Conservation (phyloP, 768 basidiomycete species). For the Tulasnella sp. region DNA sequence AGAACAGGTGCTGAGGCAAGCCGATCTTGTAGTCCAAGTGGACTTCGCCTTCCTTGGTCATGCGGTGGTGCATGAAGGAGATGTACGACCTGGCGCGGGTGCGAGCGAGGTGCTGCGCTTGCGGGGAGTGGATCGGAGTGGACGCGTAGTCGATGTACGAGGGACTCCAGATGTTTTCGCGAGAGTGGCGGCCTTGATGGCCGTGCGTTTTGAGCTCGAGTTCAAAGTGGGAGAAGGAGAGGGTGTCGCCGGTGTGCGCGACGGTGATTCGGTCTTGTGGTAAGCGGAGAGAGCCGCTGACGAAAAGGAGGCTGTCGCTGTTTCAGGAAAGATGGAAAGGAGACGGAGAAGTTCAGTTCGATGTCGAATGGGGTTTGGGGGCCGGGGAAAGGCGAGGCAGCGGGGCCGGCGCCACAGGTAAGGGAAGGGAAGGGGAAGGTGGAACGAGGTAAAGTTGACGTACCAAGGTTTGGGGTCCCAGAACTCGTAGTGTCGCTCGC, state of each 20-base stretch:
- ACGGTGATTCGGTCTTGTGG: constrained; percentile 11
- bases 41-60: background rate
- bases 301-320: constrained; percentile 22
- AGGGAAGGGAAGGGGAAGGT: too few relatives aligned
- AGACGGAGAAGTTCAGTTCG: constrained; percentile 5
- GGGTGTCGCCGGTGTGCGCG: background rate
- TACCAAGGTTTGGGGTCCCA: constrained; percentile 28
- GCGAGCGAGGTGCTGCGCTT: constrained; percentile 24
- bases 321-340: background rate
- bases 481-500: constrained; percentile 29
- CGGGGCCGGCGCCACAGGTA: constrained; percentile 15
- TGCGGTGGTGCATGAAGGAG: constrained; percentile 15
- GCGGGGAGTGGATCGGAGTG: constrained; percentile 15
- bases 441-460: background rate
- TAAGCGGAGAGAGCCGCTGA: constrained; percentile 9
- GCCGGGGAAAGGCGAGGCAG: background rate
- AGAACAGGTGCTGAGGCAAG: constrained; percentile 24
- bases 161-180: constrained; percentile 33
- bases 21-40: constrained; percentile 24
- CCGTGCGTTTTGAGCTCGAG: constrained; percentile 34
- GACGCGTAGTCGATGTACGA: constrained; percentile 32
- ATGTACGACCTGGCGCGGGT: constrained; percentile 27
- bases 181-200: constrained; percentile 31
- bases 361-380: background rate
- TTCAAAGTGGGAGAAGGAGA: constrained; percentile 33